Evolutionary conservation across 192 early-diverging fungal species (phyloP).

Genomic region (Bifiguratus adelaidae): DNA sequence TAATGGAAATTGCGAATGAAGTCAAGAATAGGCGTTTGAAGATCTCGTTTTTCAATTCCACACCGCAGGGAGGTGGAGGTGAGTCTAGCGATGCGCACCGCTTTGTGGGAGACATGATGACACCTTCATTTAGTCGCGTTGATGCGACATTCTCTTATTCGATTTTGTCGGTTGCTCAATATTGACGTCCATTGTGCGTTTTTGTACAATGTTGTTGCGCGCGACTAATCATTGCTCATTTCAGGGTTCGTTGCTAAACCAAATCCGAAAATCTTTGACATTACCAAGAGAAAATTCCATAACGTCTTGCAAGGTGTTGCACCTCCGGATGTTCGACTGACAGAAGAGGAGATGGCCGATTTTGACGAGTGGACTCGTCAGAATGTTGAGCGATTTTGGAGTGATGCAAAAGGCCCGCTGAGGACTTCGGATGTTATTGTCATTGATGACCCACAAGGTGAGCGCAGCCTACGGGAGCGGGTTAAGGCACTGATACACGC

Average conservation of each 20-base stretch:
- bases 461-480: background rate
- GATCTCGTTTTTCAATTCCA: conserved; percentile 71
- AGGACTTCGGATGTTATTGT: conserved; percentile 66
- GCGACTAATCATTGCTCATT: conserved; percentile 1
- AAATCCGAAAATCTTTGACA: conserved; percentile 77
- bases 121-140: conserved; percentile 47
- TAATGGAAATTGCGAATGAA: conserved; percentile 39
- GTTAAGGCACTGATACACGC: background rate
- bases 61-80: conserved; percentile 78
- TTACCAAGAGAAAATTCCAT: conserved; percentile 84
- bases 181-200: conserved; percentile 51
- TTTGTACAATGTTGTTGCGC: background rate
- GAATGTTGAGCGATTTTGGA: conserved; percentile 71
- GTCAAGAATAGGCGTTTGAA: conserved; percentile 44
- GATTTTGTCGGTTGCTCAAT: conserved; percentile 52
- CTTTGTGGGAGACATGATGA: background rate
- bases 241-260: conserved; percentile 69
- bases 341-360: conserved; percentile 53
- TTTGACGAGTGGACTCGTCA: conserved; percentile 51
- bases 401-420: conserved; percentile 53
- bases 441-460: conserved; percentile 78
- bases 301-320: conserved; percentile 81
- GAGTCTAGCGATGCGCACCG: background rate
- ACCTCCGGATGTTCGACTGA: conserved; percentile 23
- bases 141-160: conserved; percentile 75